These are phyloP conservation scores for Gymnopilus junonius DNA, from an alignment of 768 basidiomycete species.

Conservation along the genomic window DNA sequence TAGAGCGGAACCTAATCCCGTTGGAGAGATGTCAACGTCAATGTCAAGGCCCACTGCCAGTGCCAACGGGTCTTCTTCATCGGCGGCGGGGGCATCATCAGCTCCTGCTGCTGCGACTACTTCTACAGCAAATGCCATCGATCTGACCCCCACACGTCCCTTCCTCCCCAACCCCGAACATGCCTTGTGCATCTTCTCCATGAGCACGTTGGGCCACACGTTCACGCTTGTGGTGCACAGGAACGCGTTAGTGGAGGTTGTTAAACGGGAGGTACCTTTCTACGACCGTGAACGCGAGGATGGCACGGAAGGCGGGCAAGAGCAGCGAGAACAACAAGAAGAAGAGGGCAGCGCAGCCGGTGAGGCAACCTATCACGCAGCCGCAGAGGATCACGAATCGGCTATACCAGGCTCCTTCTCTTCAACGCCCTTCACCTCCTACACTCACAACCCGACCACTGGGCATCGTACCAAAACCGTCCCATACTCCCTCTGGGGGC, in stretches of 20 bases:
- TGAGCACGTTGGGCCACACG: constrained; percentile 6
- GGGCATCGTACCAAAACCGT: constrained; percentile 4
- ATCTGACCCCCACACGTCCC: constrained; percentile 18
- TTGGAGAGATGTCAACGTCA: constrained; percentile 18
- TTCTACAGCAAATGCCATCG: background rate
- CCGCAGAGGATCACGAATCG: background rate
- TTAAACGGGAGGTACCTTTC: constrained; percentile 5
- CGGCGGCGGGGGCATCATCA: background rate
- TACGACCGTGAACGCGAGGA: background rate
- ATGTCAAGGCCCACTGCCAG: constrained; percentile 2
- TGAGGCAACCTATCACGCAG: too few species aligned
- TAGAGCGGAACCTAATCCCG: constrained; percentile 48
- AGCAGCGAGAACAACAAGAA: background rate
- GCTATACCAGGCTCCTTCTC: background rate
- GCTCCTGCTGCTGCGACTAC: background rate
- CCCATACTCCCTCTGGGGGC: constrained; percentile 40
- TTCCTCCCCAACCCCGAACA: constrained; percentile 22
- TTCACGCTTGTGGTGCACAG: constrained; percentile 41
- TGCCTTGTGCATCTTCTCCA: constrained; percentile 25
- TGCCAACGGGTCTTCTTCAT: constrained; percentile 17
- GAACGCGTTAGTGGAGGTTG: constrained; percentile 11
- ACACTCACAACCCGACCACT: background rate
- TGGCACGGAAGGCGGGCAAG: background rate
- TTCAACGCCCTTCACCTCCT: too few species aligned
- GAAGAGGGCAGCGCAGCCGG: background rate